These are phyloP conservation scores for Fusarium sp. DNA, from an alignment of 2,329 filamentous ascomycete genomes.

Conservation along the genomic window DNA sequence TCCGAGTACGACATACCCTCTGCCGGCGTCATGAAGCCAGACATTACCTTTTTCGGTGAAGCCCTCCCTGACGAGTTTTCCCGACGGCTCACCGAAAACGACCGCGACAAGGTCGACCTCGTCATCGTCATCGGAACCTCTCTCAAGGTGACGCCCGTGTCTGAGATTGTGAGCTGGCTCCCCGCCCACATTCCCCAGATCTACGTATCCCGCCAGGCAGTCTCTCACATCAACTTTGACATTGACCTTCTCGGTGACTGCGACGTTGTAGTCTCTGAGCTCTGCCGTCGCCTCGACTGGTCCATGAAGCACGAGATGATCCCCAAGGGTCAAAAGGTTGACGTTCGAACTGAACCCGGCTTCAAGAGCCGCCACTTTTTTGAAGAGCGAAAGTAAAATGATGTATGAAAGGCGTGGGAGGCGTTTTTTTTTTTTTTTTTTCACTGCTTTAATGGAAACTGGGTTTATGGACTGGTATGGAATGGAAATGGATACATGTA, in stretches of 20 bases:
- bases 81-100: slow-evolving; percentile 78
- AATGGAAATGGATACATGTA: not conserved
- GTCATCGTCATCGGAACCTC: slow-evolving; percentile 96
- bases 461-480: not conserved
- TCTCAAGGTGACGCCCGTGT: slow-evolving; percentile 93
- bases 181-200: slow-evolving; percentile 85
- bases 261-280: slow-evolving; percentile 86
- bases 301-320: slow-evolving; percentile 82
- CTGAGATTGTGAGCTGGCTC: slow-evolving; percentile 83
- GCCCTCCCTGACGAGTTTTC: slow-evolving; percentile 84
- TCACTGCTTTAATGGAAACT: not conserved
- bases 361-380: slow-evolving; percentile 51
- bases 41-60: slow-evolving; percentile 98
- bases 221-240: slow-evolving; percentile 92
- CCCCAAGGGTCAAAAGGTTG: slow-evolving; percentile 67
- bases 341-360: slow-evolving; percentile 55
- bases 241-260: slow-evolving; percentile 96
- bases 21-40: slow-evolving; percentile 89
- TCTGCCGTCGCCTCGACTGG: slow-evolving; percentile 85
- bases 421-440: not conserved
- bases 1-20: slow-evolving; percentile 64
- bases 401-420: not conserved
- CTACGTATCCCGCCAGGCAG: slow-evolving; percentile 85
- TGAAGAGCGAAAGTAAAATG: slow-evolving; percentile 35
- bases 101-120: slow-evolving; percentile 81